Percentiles rank a stretch among this genome's conserved stretches.
Conservation (phyloP, 345 rosid genomes). For the Murraya koenigii region DNA sequence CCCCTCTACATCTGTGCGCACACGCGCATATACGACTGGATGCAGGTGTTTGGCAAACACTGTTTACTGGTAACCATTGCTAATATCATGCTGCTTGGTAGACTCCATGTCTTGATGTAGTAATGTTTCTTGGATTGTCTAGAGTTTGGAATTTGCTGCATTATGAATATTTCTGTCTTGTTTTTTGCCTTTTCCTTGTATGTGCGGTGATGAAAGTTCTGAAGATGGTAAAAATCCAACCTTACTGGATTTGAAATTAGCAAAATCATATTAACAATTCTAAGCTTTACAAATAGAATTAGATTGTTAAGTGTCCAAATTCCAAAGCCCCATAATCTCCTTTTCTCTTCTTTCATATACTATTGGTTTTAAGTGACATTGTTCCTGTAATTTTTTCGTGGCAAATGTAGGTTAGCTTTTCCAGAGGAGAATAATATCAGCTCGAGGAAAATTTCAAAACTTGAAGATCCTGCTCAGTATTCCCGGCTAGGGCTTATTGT, state of each 20-base stretch:
- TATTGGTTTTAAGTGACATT: not conserved
- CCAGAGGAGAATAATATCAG: conserved; percentile 76
- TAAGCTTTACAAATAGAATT: not conserved
- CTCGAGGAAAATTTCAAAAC: conserved; percentile 68
- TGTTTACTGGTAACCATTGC: not conserved
- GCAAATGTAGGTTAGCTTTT: conserved; percentile 59
- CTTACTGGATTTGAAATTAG: not conserved
- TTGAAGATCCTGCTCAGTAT: conserved; percentile 69
- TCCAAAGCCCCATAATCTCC: not conserved
- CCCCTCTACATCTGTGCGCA: not conserved
- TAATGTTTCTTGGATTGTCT: not conserved
- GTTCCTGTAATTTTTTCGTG: conserved; percentile 11
- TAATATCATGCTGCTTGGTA: not conserved
- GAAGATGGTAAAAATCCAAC: not conserved
- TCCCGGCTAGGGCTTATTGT: conserved; percentile 78
- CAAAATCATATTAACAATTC: not conserved
- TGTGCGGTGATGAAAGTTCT: not conserved
- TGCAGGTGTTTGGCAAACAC: not conserved
- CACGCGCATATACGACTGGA: not conserved
- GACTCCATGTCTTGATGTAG: not conserved
- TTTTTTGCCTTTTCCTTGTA: not conserved
- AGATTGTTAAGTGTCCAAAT: not conserved
- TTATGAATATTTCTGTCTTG: not conserved
- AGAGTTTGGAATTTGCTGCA: not conserved
- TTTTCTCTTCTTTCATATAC: not conserved